phyloP scores from a whole-genome alignment of 352 stramenopile species.

The Discostella stelligera region DNA sequence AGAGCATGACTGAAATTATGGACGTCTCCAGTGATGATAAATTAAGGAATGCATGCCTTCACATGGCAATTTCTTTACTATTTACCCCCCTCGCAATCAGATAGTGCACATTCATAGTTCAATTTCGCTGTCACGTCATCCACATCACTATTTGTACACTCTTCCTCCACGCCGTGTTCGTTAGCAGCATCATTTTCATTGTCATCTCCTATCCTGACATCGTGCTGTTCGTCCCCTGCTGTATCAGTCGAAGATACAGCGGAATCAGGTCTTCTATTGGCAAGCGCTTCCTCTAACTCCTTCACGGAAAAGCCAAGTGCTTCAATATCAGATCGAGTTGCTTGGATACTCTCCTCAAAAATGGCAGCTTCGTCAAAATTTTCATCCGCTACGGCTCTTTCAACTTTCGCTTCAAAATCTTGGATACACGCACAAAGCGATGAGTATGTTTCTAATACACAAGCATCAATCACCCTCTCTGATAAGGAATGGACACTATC shows the following conservation, averaged over 20 bases:
- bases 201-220: not conserved
- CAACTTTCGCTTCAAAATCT: slow-evolving; percentile 56
- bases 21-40: no score
- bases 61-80: no score
- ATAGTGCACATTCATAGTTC: not conserved
- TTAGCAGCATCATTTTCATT: not conserved
- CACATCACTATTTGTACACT: not conserved
- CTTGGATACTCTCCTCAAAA: slow-evolving; percentile 64
- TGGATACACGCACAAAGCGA: slow-evolving; percentile 40
- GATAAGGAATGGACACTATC: slow-evolving; percentile 1
- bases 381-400: slow-evolving; percentile 62
- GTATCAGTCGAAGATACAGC: not conserved
- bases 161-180: not conserved
- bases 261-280: not conserved
- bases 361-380: slow-evolving; percentile 72
- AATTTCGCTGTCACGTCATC: not conserved
- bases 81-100: not conserved
- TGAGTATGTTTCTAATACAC: slow-evolving; percentile 49
- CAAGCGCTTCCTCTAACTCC: slow-evolving; percentile 54
- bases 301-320: slow-evolving; percentile 60
- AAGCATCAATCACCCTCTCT: slow-evolving; percentile 33
- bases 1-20: no score
- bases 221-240: not conserved
- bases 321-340: slow-evolving; percentile 54
- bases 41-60: no score